A percentile compares a stretch with the other conserved stretches of the same genome.
phyloP scores from a whole-genome alignment of 768 basidiomycete genomes.

The Boletus pseudo-olivaceus region DNA sequence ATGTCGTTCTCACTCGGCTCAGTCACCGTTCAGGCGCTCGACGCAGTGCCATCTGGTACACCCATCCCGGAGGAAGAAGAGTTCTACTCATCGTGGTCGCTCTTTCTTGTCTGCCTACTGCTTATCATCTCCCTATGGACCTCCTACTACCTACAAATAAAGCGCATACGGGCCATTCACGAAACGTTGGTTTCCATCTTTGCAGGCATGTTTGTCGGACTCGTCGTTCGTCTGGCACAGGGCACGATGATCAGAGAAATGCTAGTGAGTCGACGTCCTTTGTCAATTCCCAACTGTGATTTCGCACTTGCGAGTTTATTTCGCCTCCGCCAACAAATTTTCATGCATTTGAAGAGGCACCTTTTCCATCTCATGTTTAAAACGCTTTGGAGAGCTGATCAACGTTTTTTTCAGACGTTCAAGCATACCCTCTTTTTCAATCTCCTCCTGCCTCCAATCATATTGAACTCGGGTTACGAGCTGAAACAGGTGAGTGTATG shows the following conservation, averaged over 20 bases:
- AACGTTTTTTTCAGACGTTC: constrained; percentile 62
- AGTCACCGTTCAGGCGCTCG: constrained; percentile 28
- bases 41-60: constrained; percentile 27
- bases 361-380: neutral
- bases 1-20: constrained; percentile 41
- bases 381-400: constrained; percentile 6
- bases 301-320: neutral
- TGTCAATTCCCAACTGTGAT: neutral
- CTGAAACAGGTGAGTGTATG: constrained; percentile 75
- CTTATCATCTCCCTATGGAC: constrained; percentile 94
- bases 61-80: constrained; percentile 74
- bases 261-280: constrained; percentile 67
- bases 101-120: constrained; percentile 87
- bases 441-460: constrained; percentile 95
- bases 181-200: constrained; percentile 95
- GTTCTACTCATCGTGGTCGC: constrained; percentile 91
- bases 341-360: neutral
- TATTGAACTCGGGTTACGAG: constrained; percentile 96
- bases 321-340: neutral
- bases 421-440: constrained; percentile 98
- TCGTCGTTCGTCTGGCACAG: constrained; percentile 85
- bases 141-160: constrained; percentile 97
- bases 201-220: constrained; percentile 93
- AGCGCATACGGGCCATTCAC: constrained; percentile 90
- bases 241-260: constrained; percentile 96